Evolutionary conservation across 2,329 filamentous ascomycete species (phyloP).

Genomic region (Sarocladiaceae sp.): DNA sequence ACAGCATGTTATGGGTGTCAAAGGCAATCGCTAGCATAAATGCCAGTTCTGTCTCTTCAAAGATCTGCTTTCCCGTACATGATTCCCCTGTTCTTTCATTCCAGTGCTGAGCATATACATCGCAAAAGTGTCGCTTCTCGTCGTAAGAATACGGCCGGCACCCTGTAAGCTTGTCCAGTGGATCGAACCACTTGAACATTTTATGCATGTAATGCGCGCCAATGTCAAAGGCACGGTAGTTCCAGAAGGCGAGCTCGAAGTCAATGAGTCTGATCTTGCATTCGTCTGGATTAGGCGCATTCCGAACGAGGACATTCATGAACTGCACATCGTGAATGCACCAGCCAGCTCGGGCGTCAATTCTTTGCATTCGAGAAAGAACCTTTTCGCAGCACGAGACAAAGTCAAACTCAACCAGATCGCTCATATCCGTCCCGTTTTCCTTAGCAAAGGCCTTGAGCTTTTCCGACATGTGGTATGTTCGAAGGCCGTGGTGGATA

Average conservation of each 20-base stretch:
- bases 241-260: conserved; percentile 15
- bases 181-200: conserved; percentile 17
- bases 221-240: conserved; percentile 17
- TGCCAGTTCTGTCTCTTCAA: conserved; percentile 13
- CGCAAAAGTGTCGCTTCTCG: conserved; percentile 17
- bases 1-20: conserved; percentile 18
- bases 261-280: conserved; percentile 14
- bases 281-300: background rate
- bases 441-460: conserved; percentile 12
- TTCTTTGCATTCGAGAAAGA: conserved; percentile 9
- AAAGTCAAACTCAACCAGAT: conserved; percentile 15
- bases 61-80: conserved; percentile 14
- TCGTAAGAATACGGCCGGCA: conserved; percentile 13
- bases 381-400: conserved; percentile 1
- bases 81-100: conserved; percentile 13
- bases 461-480: conserved; percentile 12
- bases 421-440: conserved; percentile 12
- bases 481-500: conserved; percentile 9
- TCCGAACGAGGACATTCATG: conserved; percentile 16
- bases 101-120: conserved; percentile 14
- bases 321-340: conserved; percentile 18
- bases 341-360: conserved; percentile 12
- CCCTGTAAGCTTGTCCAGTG: conserved; percentile 12
- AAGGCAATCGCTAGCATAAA: conserved; percentile 16
- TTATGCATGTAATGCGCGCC: conserved; percentile 18